A percentile compares a stretch with the other conserved stretches of the same genome.
phyloP scores from a whole-genome alignment of 352 stramenopile species.

The Phytophthora nicotianae region DNA sequence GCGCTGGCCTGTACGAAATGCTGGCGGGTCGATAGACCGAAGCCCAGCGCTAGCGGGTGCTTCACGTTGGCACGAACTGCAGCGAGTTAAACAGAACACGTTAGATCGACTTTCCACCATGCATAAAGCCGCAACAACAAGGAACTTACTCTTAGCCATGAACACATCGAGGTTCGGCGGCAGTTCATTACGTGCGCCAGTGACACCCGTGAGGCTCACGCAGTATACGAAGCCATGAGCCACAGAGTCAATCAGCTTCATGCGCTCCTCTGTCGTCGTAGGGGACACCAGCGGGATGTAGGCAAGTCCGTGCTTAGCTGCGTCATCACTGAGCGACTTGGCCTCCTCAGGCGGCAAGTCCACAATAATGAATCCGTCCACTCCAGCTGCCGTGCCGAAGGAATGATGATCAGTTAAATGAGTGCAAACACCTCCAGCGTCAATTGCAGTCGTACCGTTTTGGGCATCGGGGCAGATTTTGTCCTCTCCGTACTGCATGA shows the following conservation, averaged over 20 bases:
- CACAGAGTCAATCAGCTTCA: slow-evolving; percentile 79
- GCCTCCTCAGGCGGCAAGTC: slow-evolving; percentile 97
- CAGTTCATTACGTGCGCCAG: slow-evolving; percentile 90
- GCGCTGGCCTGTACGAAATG: slow-evolving; percentile 92
- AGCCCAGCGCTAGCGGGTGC: slow-evolving; percentile 95
- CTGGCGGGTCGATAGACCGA: slow-evolving; percentile 95
- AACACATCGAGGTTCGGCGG: slow-evolving; percentile 94
- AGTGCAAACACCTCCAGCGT: slow-evolving; percentile 10
- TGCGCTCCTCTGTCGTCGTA: slow-evolving; percentile 95
- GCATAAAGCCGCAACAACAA: not conserved
- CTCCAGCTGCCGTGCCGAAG: slow-evolving; percentile 59
- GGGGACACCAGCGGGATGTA: slow-evolving; percentile 98
- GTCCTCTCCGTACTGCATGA: slow-evolving; percentile 96
- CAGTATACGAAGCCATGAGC: slow-evolving; percentile 89
- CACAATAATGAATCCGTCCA: slow-evolving; percentile 98
- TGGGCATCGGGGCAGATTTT: slow-evolving; percentile 85
- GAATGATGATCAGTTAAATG: not conserved
- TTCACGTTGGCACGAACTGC: slow-evolving; percentile 83
- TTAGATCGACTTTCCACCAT: not conserved
- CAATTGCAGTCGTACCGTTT: slow-evolving; percentile 50
- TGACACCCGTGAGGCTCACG: slow-evolving; percentile 93
- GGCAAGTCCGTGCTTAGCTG: slow-evolving; percentile 89
- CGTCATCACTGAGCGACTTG: slow-evolving; percentile 89
- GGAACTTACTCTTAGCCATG: slow-evolving; percentile 82
- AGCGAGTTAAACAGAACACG: slow-evolving; percentile 13